phyloP scores from a whole-genome alignment of 768 basidiomycete genomes.

The Hygrocybe punicea region DNA sequence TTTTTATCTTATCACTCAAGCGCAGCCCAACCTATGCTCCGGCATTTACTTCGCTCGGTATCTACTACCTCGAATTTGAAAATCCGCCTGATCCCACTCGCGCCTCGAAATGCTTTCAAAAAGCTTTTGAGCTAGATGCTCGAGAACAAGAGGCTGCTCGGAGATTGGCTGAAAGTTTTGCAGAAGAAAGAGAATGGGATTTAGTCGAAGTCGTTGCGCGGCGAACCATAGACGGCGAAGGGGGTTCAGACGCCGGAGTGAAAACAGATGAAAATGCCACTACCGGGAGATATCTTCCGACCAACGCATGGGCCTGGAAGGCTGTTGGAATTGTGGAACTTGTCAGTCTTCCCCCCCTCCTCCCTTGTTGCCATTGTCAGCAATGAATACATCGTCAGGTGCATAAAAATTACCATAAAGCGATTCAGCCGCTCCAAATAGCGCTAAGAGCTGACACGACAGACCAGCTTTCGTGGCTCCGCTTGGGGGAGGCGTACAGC shows the following conservation, averaged over 20 bases:
- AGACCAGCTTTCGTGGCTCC: slow-evolving; percentile 82
- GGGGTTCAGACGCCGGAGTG: slow-evolving; percentile 62
- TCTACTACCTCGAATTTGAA: slow-evolving; percentile 74
- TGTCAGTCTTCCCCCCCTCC: slow-evolving; percentile 46
- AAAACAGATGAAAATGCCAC: slow-evolving; percentile 35
- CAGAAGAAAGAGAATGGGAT: slow-evolving; percentile 92
- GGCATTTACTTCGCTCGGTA: slow-evolving; percentile 89
- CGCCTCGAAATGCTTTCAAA: slow-evolving; percentile 94
- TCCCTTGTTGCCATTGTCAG: slow-evolving; percentile 8
- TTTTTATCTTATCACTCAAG: slow-evolving; percentile 79
- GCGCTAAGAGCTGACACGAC: slow-evolving; percentile 73
- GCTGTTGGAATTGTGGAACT: slow-evolving; percentile 88
- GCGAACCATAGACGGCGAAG: slow-evolving; percentile 90
- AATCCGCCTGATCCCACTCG: slow-evolving; percentile 76
- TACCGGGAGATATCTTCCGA: slow-evolving; percentile 59
- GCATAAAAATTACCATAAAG: slow-evolving; percentile 62
- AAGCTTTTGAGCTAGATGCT: slow-evolving; percentile 94
- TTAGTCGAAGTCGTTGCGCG: slow-evolving; percentile 92
- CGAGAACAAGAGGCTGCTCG: slow-evolving; percentile 82
- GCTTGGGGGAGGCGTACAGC: slow-evolving; percentile 88
- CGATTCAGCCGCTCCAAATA: slow-evolving; percentile 84
- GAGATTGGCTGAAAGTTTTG: slow-evolving; percentile 83
- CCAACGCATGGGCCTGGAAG: slow-evolving; percentile 98
- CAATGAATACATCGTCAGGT: slow-evolving; percentile 41
- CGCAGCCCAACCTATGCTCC: slow-evolving; percentile 75